Percentiles rank a stretch among this genome's conserved stretches.
Conservation (phyloP, 306 rosid genomes). For the Castanopsis chinensis region DNA sequence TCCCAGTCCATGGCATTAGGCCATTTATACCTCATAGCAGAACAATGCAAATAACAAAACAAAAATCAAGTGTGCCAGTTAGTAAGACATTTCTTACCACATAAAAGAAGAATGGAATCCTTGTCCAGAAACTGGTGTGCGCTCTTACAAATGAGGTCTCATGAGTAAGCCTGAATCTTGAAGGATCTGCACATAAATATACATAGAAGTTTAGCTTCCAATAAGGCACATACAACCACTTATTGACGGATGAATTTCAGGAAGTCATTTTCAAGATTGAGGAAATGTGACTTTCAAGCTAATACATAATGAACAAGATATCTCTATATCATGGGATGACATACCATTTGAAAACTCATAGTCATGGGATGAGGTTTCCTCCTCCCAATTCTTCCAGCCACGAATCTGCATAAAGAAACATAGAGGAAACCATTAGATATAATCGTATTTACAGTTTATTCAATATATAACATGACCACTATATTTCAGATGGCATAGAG, state of each 20-base stretch:
- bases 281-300: neutral
- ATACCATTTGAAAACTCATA: slow-evolving; percentile 83
- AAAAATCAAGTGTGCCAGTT: neutral
- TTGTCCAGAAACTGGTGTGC: slow-evolving; percentile 77
- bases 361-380: slow-evolving; percentile 68
- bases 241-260: neutral
- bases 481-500: neutral
- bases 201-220: slow-evolving; percentile 1
- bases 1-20: neutral
- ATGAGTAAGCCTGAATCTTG: slow-evolving; percentile 83
- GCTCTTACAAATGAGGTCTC: slow-evolving; percentile 90
- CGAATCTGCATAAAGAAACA: slow-evolving; percentile 63
- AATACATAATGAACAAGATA: neutral
- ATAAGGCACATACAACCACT: neutral
- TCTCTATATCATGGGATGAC: slow-evolving; percentile 4
- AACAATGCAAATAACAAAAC: neutral
- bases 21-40: neutral
- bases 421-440: slow-evolving; percentile 10
- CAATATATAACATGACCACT: neutral
- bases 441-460: neutral
- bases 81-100: slow-evolving; percentile 53
- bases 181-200: slow-evolving; percentile 47
- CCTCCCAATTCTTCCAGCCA: slow-evolving; percentile 97
- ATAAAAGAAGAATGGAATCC: slow-evolving; percentile 63
- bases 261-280: neutral